phyloP scores from a whole-genome alignment of 1,284 basidiomycete genomes.

The Anthracocystis walkeri region DNA sequence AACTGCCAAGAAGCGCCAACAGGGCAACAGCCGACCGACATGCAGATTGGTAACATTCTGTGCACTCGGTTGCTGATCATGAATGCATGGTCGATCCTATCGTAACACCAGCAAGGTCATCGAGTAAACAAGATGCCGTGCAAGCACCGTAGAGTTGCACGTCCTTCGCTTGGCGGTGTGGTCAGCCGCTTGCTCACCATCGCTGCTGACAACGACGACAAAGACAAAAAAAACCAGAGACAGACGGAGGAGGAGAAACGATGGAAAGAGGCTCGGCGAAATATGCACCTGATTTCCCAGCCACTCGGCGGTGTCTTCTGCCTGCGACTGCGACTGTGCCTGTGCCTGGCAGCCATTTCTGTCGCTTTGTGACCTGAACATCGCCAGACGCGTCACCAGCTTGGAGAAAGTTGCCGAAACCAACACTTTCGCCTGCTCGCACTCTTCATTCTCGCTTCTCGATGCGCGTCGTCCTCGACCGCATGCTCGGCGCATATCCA shows the following conservation, averaged over 20 bases:
- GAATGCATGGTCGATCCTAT: slow-evolving; percentile 7
- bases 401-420: slow-evolving; percentile 25
- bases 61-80: slow-evolving; percentile 2
- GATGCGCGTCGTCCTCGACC: slow-evolving; percentile 21
- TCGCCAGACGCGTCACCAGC: slow-evolving; percentile 15
- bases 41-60: slow-evolving; percentile 15
- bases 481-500: slow-evolving; percentile 28
- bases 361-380: not conserved
- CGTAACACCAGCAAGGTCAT: not conserved
- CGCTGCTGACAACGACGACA: not conserved
- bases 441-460: slow-evolving; percentile 1
- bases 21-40: slow-evolving; percentile 13
- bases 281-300: slow-evolving; percentile 28
- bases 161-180: slow-evolving; percentile 1
- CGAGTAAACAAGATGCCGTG: not conserved
- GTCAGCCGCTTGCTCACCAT: not conserved
- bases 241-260: not conserved
- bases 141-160: not conserved
- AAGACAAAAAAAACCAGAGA: not conserved
- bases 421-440: too few species aligned
- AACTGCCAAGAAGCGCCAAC: slow-evolving; percentile 19
- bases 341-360: not conserved
- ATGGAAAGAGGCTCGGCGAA: slow-evolving; percentile 26
- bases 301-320: slow-evolving; percentile 19
- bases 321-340: not conserved